A percentile compares a stretch with the other conserved stretches of the same genome.
Evolutionary conservation across 2,329 filamentous ascomycete species (phyloP).

Genomic region (Calonectria pauciramosa): DNA sequence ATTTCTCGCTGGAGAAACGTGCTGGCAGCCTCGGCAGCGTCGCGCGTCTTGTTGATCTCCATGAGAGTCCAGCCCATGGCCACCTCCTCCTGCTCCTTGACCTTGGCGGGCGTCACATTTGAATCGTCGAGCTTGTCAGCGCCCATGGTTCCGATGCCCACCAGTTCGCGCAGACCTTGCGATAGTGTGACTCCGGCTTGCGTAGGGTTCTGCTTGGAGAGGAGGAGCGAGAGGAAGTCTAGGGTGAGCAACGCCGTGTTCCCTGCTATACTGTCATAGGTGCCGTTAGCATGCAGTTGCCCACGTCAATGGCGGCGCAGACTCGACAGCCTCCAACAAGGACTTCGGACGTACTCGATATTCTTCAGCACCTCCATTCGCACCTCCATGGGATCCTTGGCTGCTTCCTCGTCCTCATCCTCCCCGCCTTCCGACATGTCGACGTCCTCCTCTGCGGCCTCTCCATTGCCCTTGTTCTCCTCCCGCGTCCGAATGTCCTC

Average conservation of each 20-base stretch:
- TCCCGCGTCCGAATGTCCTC: slow-evolving; percentile 72
- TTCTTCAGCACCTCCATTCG: slow-evolving; percentile 70
- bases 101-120: slow-evolving; percentile 67
- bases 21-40: slow-evolving; percentile 80
- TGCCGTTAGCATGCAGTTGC: slow-evolving; percentile 14
- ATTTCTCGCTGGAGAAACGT: slow-evolving; percentile 82
- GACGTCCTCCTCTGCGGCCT: slow-evolving; percentile 60
- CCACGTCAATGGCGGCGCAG: too few relatives aligned
- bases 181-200: slow-evolving; percentile 80
- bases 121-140: slow-evolving; percentile 75
- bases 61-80: slow-evolving; percentile 83
- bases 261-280: slow-evolving; percentile 49
- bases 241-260: slow-evolving; percentile 78
- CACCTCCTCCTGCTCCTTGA: slow-evolving; percentile 69
- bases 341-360: slow-evolving; percentile 64
- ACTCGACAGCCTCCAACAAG: not conserved
- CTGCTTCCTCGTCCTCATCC: slow-evolving; percentile 55
- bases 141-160: slow-evolving; percentile 82
- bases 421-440: slow-evolving; percentile 61
- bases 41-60: slow-evolving; percentile 80
- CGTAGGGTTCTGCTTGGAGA: slow-evolving; percentile 84
- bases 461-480: slow-evolving; percentile 59
- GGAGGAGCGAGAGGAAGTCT: slow-evolving; percentile 85
- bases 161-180: slow-evolving; percentile 75
- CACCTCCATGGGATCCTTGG: slow-evolving; percentile 62